These are phyloP conservation scores for Cryptosporidium baileyi DNA, from an alignment of 169 alveolate genomes.

Conservation along the genomic window DNA sequence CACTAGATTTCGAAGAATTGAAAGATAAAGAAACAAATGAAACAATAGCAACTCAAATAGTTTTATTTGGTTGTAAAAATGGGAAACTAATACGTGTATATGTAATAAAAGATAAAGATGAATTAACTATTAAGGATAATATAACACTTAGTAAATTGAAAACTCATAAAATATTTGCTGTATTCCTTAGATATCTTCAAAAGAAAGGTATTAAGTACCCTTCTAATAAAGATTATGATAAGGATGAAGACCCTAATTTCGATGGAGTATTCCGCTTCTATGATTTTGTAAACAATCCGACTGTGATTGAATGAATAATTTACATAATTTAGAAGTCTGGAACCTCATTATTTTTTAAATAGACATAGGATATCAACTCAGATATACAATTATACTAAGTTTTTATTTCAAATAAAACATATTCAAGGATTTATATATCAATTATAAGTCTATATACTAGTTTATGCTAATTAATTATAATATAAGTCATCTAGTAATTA, in stretches of 20 bases:
- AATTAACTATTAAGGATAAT: slow-evolving; percentile 23
- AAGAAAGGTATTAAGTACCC: slow-evolving; percentile 64
- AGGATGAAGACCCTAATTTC: slow-evolving; percentile 9
- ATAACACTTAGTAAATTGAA: slow-evolving; percentile 40
- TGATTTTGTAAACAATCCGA: slow-evolving; percentile 39
- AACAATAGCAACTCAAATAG: slow-evolving; percentile 33
- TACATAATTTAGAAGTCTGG: not conserved
- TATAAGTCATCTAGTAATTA: too few relatives aligned
- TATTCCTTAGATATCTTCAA: slow-evolving; percentile 45
- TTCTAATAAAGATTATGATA: not conserved
- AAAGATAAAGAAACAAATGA: slow-evolving; percentile 53
- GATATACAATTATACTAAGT: not conserved
- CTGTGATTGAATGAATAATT: slow-evolving; percentile 2
- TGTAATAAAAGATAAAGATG: slow-evolving; percentile 63
- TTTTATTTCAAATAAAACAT: not conserved
- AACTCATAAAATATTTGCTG: slow-evolving; percentile 34
- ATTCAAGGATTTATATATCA: too few relatives aligned
- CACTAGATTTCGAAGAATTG: slow-evolving; percentile 51
- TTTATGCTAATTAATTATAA: too few relatives aligned
- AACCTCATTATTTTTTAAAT: not conserved
- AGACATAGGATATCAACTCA: too few relatives aligned
- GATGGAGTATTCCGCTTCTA: slow-evolving; percentile 64
- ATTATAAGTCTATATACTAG: too few relatives aligned
- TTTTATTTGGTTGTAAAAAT: slow-evolving; percentile 47
- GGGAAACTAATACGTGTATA: slow-evolving; percentile 52